phyloP scores from a whole-genome alignment of 2,329 filamentous ascomycete genomes.

The Trichoderma sp. region DNA sequence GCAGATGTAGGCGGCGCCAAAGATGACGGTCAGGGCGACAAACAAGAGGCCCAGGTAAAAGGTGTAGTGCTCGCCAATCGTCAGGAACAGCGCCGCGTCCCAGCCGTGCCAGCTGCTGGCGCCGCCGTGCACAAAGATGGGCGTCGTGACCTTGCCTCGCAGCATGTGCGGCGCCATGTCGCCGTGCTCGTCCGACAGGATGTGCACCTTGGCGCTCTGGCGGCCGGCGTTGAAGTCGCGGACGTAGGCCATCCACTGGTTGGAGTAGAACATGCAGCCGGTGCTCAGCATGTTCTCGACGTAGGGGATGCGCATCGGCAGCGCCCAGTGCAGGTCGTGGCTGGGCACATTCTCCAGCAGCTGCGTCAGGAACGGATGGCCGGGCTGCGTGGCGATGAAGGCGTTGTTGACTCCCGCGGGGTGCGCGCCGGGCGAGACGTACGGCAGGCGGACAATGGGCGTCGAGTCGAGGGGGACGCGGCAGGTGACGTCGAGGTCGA shows the following conservation, averaged over 20 bases:
- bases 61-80: conserved; percentile 30
- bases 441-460: conserved; percentile 29
- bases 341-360: conserved; percentile 28
- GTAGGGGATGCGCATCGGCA: conserved; percentile 33
- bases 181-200: conserved; percentile 28
- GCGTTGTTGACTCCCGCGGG: conserved; percentile 32
- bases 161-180: conserved; percentile 32
- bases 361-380: conserved; percentile 28
- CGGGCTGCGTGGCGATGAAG: conserved; percentile 29
- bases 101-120: conserved; percentile 34
- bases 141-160: conserved; percentile 30
- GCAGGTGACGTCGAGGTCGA: conserved; percentile 33
- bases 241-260: conserved; percentile 33
- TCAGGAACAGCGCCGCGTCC: conserved; percentile 30
- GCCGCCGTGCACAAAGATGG: conserved; percentile 32
- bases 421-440: conserved; percentile 30
- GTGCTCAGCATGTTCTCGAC: conserved; percentile 35
- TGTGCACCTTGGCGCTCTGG: conserved; percentile 21
- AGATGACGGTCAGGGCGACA: conserved; percentile 11
- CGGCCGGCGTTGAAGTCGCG: conserved; percentile 19
- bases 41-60: conserved; percentile 23
- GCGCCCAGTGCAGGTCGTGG: conserved; percentile 31
- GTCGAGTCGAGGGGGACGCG: conserved; percentile 29
- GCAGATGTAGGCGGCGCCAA: conserved; percentile 19
- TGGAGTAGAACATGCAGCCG: conserved; percentile 34